These are phyloP conservation scores for Ustilago tritici DNA, from an alignment of 1,284 basidiomycete species.

Conservation along the genomic window DNA sequence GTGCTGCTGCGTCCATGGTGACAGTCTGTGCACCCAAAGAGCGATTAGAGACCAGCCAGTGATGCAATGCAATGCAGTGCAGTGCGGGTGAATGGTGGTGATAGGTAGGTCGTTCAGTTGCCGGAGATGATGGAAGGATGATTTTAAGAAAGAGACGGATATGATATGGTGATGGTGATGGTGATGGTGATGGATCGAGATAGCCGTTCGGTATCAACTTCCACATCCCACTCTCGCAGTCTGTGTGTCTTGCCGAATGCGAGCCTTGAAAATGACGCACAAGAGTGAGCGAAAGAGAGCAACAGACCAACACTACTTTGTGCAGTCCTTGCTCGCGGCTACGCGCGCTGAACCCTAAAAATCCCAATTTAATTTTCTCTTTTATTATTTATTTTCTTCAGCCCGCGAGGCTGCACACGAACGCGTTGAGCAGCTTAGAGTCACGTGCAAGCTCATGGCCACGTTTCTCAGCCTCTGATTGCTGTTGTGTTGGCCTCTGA, in stretches of 20 bases:
- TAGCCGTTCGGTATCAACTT: not conserved
- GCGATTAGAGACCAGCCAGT: not conserved
- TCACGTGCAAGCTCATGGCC: slow-evolving; percentile 3
- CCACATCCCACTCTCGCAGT: slow-evolving; percentile 1
- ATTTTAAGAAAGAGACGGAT: not conserved
- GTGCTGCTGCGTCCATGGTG: slow-evolving; percentile 61
- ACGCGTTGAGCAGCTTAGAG: slow-evolving; percentile 15
- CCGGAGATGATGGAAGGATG: not conserved
- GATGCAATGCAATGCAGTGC: too few species aligned
- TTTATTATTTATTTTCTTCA: not conserved
- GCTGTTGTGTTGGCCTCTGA: not conserved
- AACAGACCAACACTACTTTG: slow-evolving; percentile 17
- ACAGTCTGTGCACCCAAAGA: slow-evolving; percentile 3
- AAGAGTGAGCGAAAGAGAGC: not conserved
- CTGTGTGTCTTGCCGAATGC: slow-evolving; percentile 5
- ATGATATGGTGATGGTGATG: not conserved
- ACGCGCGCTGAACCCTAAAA: slow-evolving; percentile 2
- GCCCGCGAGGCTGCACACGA: not conserved
- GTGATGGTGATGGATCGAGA: slow-evolving; percentile 1
- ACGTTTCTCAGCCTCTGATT: not conserved
- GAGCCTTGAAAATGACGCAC: not conserved
- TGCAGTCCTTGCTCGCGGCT: slow-evolving; percentile 9
- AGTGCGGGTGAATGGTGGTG: not conserved
- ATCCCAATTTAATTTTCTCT: slow-evolving; percentile 1
- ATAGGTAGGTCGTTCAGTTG: not conserved